Evolutionary conservation across 352 stramenopile genomes (phyloP), one percentile per base, ranked within the genome.

Genomic region (Pilasporangium apinafurcum): DNA sequence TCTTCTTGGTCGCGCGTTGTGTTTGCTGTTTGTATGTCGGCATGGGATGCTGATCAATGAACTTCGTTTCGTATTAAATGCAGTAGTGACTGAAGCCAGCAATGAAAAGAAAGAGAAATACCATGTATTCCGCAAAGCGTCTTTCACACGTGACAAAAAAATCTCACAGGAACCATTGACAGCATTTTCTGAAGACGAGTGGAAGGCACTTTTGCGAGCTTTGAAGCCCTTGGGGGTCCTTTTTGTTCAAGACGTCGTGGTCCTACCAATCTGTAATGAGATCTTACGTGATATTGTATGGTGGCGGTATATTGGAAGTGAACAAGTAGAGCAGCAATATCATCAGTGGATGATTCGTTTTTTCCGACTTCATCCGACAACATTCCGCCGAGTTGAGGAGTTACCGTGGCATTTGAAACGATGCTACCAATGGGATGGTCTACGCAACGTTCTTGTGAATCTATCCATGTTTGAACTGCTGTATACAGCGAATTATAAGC

Each of bases 341-440:
- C 80, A 92, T 26, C 64, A 90, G 47, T 89, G 77, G 77, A 67
- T 92, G 20, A 88, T 92, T 39, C 75, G 77, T 4, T 90, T 90
- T 52, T 92, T 92, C 42, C 67, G 74, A 21, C 77, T 84, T 41
- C 80, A 90, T 22, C 78, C 80, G 41, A 84, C 75, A 5, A 89
- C 80, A 10, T 92, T 87, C 24, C 75, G 80, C 10, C 70, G 78
- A 7, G 77, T 90, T 4, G 80, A 92, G 50, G 92, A 98, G 55
- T 52, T 97, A 1, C 91, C 89, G 12, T 97, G 91, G 89, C 92
- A 97, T 44, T 65, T 97, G 14, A 85, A 91, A 39, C 84, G 89
- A 12, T 97, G 87, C 39, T 86, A 82, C 38, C 78, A 86, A 20
- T 96, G 86, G 86, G 65, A 83, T 32, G 58, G 79, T 1, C 68